Percentiles rank a stretch among this genome's conserved stretches.
phyloP scores from a whole-genome alignment of 192 early-diverging fungal genomes.

The Pilaira anomala region DNA sequence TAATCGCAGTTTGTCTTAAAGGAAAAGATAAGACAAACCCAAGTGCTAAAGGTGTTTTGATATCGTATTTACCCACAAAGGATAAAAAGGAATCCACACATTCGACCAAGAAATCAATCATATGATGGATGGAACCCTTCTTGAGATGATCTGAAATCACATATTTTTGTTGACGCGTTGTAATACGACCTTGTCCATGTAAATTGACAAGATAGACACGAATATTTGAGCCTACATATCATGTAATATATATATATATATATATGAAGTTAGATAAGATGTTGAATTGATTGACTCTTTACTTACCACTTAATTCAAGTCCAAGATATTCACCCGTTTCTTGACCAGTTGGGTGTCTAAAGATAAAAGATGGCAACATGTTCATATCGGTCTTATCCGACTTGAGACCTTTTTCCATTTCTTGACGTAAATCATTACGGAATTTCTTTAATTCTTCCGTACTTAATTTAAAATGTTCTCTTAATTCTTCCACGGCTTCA shows the following conservation, averaged over 20 bases:
- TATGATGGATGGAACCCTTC: constrained; percentile 21
- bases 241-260: not conserved
- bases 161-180: constrained; percentile 57
- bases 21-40: constrained; percentile 97
- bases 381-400: constrained; percentile 23
- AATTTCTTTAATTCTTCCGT: constrained; percentile 53
- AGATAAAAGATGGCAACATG: constrained; percentile 82
- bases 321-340: constrained; percentile 80
- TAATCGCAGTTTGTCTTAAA: constrained; percentile 71
- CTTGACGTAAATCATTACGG: constrained; percentile 49
- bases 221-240: constrained; percentile 23
- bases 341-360: constrained; percentile 60
- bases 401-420: constrained; percentile 59
- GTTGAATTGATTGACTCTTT: constrained; percentile 10
- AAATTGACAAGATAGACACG: constrained; percentile 28
- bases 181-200: constrained; percentile 56
- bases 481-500: not conserved
- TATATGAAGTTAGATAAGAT: not conserved
- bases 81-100: constrained; percentile 74
- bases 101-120: constrained; percentile 84
- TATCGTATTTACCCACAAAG: constrained; percentile 23
- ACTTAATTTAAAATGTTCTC: constrained; percentile 45
- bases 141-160: constrained; percentile 49
- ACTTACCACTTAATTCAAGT: constrained; percentile 77
- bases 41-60: constrained; percentile 43